Percentiles rank a stretch among this genome's conserved stretches.
These are phyloP conservation scores for Gastrolobium villosum DNA, from an alignment of 306 rosid species.

Conservation along the genomic window DNA sequence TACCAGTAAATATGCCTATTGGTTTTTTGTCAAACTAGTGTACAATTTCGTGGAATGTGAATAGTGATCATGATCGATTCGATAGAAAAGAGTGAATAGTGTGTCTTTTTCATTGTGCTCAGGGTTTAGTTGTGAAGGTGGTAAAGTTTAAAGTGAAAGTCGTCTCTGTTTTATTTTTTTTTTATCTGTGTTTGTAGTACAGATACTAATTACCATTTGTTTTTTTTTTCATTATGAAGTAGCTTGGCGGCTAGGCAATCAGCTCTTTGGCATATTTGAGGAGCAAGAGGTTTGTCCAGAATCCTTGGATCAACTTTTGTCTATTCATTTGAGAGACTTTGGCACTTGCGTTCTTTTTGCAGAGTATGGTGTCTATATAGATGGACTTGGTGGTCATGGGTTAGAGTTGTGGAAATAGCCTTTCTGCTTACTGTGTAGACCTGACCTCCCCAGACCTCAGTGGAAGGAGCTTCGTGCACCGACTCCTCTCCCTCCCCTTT, in stretches of 20 bases:
- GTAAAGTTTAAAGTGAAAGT: constrained; percentile 7
- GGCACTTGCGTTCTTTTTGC: not conserved
- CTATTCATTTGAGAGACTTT: constrained; percentile 7
- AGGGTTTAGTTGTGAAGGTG: constrained; percentile 20
- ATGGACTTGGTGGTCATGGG: constrained; percentile 6
- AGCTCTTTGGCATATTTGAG: not conserved
- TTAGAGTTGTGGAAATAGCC: not conserved
- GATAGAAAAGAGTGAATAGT: too few species aligned
- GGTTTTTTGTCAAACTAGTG: not conserved
- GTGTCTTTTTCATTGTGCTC: not conserved
- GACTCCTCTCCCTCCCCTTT: not conserved
- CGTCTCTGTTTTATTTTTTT: constrained; percentile 25
- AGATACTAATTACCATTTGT: constrained; percentile 7
- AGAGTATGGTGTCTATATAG: not conserved
- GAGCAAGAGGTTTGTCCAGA: constrained; percentile 1
- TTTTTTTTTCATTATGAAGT: constrained; percentile 16
- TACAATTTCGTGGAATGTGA: too few species aligned
- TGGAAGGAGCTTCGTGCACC: not conserved
- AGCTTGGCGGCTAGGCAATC: constrained; percentile 5
- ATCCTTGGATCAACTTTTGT: not conserved
- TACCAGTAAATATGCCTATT: not conserved
- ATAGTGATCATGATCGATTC: too few species aligned
- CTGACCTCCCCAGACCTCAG: not conserved
- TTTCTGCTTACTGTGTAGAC: not conserved
- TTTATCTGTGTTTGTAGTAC: constrained; percentile 23